Evolutionary conservation across 192 early-diverging fungal genomes (phyloP), one percentile per base, ranked within the genome.

Genomic region (Chytriomyces sp.): DNA sequence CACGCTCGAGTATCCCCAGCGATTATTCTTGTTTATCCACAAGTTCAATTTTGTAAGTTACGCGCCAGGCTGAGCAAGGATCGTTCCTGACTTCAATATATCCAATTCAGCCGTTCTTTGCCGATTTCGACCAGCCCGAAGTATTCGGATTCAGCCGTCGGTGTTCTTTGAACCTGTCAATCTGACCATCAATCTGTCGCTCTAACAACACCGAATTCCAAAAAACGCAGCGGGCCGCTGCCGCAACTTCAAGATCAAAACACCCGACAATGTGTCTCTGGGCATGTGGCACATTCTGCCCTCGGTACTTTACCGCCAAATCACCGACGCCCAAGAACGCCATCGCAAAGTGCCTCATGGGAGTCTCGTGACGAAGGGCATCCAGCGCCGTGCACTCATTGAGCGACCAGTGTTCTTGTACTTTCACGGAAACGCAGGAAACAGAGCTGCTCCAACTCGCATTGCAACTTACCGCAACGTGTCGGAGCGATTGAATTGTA

Each of bases 401-500:
- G 48, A 83, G 81, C 69, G 77, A 61, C 49, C 65, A 13, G 82
- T 86, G 64, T 84, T 81, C 43, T 45, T 88, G 66, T 89, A 89
- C 80, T 85, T 84, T 53, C 87, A 89, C 67, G 87, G 87, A 23
- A 89, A 89, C 64, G 82, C 83, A 4, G 85, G 84, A 18, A 85
- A 86, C 73, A 20, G 85, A 16, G 87, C 85, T 0, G 78, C 81
- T 13, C 61, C 61, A 18, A 48, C 28, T 0, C 73, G 73, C 6
- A 66, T 75, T 66, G 73, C 73, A 48, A 64, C 61, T 43, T 75
- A 75, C 47, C 73, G 73, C 44, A 65, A 66, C 49, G 26, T 75
- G 7, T 18, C 73, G 1, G 73, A 64, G 45, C 61, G 73, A 7
- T 35, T 75, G 18, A 69, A 76, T 62, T 67, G 76, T 9, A 86